Conservation (phyloP, 2,329 filamentous ascomycete species). For the Fusarium subglutinans region DNA sequence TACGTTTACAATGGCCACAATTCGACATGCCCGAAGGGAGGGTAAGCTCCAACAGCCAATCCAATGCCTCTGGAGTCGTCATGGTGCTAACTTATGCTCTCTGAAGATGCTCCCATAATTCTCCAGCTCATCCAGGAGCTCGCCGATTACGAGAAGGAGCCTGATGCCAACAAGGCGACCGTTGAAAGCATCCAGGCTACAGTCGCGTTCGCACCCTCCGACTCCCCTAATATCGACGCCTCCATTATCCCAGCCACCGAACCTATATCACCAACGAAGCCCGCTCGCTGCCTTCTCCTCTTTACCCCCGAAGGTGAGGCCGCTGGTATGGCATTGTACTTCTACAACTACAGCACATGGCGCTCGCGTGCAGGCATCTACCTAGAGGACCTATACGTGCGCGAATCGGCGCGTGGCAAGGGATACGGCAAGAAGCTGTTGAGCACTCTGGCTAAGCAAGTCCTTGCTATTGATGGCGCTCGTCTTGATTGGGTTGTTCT, state of each 20-base stretch:
- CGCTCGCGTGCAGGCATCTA: conserved; percentile 87
- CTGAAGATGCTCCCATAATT: conserved; percentile 81
- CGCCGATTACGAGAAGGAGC: conserved; percentile 85
- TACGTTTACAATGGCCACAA: conserved; percentile 37
- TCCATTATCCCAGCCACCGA: conserved; percentile 56
- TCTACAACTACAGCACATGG: conserved; percentile 97
- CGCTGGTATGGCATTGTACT: conserved; percentile 88
- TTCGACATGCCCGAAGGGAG: conserved; percentile 41
- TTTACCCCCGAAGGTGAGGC: conserved; percentile 57
- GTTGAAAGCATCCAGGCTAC: conserved; percentile 76
- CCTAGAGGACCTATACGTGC: conserved; percentile 92
- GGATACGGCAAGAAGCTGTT: conserved; percentile 85
- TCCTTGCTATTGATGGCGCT: conserved; percentile 74
- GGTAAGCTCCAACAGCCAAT: conserved; percentile 20
- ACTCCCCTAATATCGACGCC: conserved; percentile 53
- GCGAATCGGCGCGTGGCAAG: conserved; percentile 72
- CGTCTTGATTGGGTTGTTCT: conserved; percentile 91
- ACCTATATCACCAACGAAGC: conserved; percentile 64
- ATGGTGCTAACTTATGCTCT: conserved; percentile 21
- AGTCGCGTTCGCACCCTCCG: conserved; percentile 76
- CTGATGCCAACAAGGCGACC: conserved; percentile 80
- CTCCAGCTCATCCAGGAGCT: conserved; percentile 84
- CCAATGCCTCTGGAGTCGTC: neutral
- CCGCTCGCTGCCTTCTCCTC: conserved; percentile 80
- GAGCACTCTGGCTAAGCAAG: conserved; percentile 80